These are phyloP conservation scores for Carnegiea gigantea DNA, from an alignment of 179 eudicot species.

Conservation along the genomic window DNA sequence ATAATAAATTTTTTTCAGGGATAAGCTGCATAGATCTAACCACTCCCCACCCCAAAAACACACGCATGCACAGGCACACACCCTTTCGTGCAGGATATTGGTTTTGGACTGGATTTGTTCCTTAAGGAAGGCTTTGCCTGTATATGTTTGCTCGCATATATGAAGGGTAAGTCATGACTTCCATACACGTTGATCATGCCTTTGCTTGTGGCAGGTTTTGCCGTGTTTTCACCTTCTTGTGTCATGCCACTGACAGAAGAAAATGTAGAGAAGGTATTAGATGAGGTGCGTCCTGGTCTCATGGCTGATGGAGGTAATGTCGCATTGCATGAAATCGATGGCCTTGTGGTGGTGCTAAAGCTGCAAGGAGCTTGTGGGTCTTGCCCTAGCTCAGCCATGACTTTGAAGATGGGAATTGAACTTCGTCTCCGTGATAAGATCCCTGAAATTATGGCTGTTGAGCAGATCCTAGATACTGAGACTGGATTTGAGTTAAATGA, in stretches of 20 bases:
- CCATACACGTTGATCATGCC: neutral
- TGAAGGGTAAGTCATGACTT: neutral
- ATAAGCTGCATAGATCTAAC: no score
- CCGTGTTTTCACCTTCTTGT: conserved; percentile 57
- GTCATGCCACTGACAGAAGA: conserved; percentile 88
- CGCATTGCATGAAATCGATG: conserved; percentile 87
- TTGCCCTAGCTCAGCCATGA: conserved; percentile 97
- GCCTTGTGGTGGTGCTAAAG: conserved; percentile 80
- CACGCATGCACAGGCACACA: no score
- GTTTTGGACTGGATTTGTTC: no score
- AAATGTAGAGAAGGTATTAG: conserved; percentile 87
- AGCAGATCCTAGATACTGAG: conserved; percentile 82
- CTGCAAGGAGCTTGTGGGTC: conserved; percentile 98
- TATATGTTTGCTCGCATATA: neutral
- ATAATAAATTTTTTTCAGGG: no score
- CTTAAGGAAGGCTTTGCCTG: no score
- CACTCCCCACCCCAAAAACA: no score
- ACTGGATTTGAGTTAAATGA: conserved; percentile 89
- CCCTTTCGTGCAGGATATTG: no score
- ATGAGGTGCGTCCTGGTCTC: conserved; percentile 84
- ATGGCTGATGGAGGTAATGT: conserved; percentile 99
- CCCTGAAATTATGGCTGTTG: conserved; percentile 83
- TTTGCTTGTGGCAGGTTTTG: conserved; percentile 39
- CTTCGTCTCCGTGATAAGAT: conserved; percentile 78
- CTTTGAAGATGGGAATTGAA: conserved; percentile 86